A percentile compares a stretch with the other conserved stretches of the same genome.
Conservation (phyloP, 768 basidiomycete species). For the Trametes cingulata region DNA sequence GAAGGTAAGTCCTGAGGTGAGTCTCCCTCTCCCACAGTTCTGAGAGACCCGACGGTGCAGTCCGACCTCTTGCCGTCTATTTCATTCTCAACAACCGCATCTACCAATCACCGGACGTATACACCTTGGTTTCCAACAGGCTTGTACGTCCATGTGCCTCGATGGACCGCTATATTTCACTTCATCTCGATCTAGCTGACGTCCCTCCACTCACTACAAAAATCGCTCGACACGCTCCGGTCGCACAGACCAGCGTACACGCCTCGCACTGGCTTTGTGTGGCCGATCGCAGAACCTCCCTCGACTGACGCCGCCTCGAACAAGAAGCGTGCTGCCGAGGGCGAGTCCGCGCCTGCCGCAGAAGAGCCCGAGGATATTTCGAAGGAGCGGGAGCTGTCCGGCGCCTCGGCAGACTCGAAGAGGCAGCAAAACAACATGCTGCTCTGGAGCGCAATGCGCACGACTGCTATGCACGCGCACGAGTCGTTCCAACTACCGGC, state of each 20-base stretch:
- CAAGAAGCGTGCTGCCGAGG: constrained; percentile 41
- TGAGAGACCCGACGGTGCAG: constrained; percentile 39
- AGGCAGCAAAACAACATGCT: constrained; percentile 65
- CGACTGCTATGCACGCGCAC: constrained; percentile 71
- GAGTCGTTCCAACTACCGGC: constrained; percentile 47
- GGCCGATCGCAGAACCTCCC: constrained; percentile 73
- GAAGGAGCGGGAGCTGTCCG: constrained; percentile 23
- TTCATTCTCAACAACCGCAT: constrained; percentile 89
- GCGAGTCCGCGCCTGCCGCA: constrained; percentile 15
- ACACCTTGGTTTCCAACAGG: constrained; percentile 81
- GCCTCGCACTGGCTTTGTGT: constrained; percentile 79
- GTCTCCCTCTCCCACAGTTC: constrained; percentile 5
- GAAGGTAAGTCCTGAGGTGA: constrained; percentile 56
- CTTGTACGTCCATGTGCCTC: constrained; percentile 48
- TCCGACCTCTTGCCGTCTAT: constrained; percentile 76
- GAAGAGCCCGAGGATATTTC: constrained; percentile 13
- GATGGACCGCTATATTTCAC: not conserved
- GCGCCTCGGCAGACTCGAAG: constrained; percentile 21
- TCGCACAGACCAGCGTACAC: constrained; percentile 79
- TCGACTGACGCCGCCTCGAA: constrained; percentile 37
- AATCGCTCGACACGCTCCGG: constrained; percentile 73
- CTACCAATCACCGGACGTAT: constrained; percentile 85
- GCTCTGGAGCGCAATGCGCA: constrained; percentile 76
- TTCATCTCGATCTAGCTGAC: constrained; percentile 51
- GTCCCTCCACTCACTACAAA: constrained; percentile 68